phyloP scores from a whole-genome alignment of 1,284 basidiomycete species.

The Boletus smithii region DNA sequence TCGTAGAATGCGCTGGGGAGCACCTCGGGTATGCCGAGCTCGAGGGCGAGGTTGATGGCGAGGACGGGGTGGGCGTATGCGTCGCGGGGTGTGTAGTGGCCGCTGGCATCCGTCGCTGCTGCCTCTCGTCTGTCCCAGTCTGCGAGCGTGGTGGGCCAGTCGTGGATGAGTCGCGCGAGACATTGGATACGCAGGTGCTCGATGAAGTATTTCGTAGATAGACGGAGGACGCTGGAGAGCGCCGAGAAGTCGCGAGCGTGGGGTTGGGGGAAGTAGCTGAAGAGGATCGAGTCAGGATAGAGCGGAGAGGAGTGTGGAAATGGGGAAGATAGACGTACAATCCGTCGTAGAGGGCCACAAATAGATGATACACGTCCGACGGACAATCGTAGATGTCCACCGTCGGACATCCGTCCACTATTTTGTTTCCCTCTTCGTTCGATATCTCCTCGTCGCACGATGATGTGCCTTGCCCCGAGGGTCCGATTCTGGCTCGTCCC shows the following conservation, averaged over 20 bases:
- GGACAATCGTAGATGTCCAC: constrained; percentile 56
- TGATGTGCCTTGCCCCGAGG: neutral
- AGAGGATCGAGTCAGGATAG: neutral
- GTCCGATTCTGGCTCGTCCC: constrained; percentile 37
- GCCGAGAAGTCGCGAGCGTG: constrained; percentile 52
- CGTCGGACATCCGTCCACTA: constrained; percentile 48
- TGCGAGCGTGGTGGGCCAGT: constrained; percentile 61
- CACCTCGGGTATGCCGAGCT: constrained; percentile 53
- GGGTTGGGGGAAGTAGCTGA: constrained; percentile 41
- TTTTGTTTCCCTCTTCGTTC: constrained; percentile 35
- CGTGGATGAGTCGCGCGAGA: constrained; percentile 50
- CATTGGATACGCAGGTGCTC: constrained; percentile 57
- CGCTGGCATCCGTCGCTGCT: constrained; percentile 43
- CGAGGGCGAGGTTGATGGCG: constrained; percentile 62
- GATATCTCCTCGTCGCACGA: neutral
- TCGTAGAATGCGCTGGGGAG: constrained; percentile 70
- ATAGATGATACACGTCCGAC: constrained; percentile 52
- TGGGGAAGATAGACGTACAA: constrained; percentile 38
- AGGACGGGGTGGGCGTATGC: constrained; percentile 54
- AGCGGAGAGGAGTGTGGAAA: neutral
- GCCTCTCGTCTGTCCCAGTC: constrained; percentile 66
- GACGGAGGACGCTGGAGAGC: constrained; percentile 57
- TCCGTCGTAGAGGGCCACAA: constrained; percentile 60
- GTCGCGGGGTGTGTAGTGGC: constrained; percentile 48
- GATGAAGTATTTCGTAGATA: constrained; percentile 68